Base-by-base conservation (phyloP, 768 basidiomycete species). In the Lentinula lateritia region DNA sequence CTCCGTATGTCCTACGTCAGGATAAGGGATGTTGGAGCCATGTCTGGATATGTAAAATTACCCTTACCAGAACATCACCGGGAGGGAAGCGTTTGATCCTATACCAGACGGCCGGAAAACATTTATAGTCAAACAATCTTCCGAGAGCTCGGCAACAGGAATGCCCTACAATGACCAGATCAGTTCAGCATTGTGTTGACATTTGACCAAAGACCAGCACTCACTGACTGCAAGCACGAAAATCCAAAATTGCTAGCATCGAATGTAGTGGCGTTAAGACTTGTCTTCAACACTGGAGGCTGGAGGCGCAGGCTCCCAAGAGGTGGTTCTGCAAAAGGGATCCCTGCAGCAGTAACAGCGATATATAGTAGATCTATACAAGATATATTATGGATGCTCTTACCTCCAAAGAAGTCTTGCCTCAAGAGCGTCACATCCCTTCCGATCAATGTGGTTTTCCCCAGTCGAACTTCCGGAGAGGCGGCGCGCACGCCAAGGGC, bases 361-460 rank as follows among this genome's bases (percentile, higher is more conserved):
- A 15, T 13, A 15, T 18, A 16, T 6, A 6, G 15, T 6, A 10
- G 5, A 45, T 45, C 43, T 3, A 15, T 45, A 16, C 12, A 45
- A 18, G 5, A 45, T 10, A 18, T 15, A 10, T 45, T 15, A 7
- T 13, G 5, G 15, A 6, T 16, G 16, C 6, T 18, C 43, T 45
- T 58, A 80, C 81, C 80, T 32, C 79, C 79, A 68, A 80, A 81
- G 68, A 81, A 81, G 48, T 80, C 78, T 61, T 76, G 72, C 16
- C 73, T 68, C 20, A 77, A 63, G 2, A 59, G 56, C 2, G 75
- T 66, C 1, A 77, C 65, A 59, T 71, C 70, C 20, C 69, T 66
- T n/a, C 81, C 81, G 13, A 71, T 61, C 43, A 81, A 54, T 0
- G 73, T 76, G 0, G 80, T 79, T 6, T 65, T 63, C 9, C 78